phyloP scores from a whole-genome alignment of 345 rosid species.

The Gossypium thurberi region DNA sequence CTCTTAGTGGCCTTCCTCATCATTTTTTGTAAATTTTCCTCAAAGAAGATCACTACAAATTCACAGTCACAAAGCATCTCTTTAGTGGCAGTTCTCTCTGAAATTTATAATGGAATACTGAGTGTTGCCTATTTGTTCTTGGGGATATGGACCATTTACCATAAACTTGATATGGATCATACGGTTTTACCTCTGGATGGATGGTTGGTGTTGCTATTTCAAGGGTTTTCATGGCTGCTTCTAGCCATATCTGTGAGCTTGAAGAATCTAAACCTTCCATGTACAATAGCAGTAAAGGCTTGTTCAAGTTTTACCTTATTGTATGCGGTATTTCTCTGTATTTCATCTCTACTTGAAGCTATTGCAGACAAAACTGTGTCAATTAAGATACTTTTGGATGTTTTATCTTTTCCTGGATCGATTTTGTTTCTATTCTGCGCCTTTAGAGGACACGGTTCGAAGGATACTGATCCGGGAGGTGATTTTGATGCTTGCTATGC shows the following conservation, averaged over 20 bases:
- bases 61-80: slow-evolving; percentile 1
- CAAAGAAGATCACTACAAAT: slow-evolving; percentile 7
- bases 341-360: slow-evolving; percentile 24
- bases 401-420: slow-evolving; percentile 31
- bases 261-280: slow-evolving; percentile 14
- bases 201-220: slow-evolving; percentile 27
- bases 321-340: slow-evolving; percentile 24
- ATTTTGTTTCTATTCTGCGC: slow-evolving; percentile 24
- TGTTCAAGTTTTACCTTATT: slow-evolving; percentile 19
- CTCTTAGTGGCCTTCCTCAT: slow-evolving; percentile 16
- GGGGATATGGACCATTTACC: slow-evolving; percentile 26
- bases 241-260: slow-evolving; percentile 18
- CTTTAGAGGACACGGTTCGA: slow-evolving; percentile 8
- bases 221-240: slow-evolving; percentile 36
- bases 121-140: slow-evolving; percentile 25
- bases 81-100: slow-evolving; percentile 16
- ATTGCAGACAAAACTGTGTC: slow-evolving; percentile 6
- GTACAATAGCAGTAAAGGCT: slow-evolving; percentile 6
- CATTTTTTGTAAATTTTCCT: slow-evolving; percentile 10
- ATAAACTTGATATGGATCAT: slow-evolving; percentile 11
- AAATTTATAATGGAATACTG: slow-evolving; percentile 23
- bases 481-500: slow-evolving; percentile 17
- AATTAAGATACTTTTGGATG: slow-evolving; percentile 19
- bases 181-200: slow-evolving; percentile 22
- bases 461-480: background rate